These are phyloP conservation scores for Malassezia furfur DNA, from an alignment of 1,284 basidiomycete genomes.

Conservation along the genomic window DNA sequence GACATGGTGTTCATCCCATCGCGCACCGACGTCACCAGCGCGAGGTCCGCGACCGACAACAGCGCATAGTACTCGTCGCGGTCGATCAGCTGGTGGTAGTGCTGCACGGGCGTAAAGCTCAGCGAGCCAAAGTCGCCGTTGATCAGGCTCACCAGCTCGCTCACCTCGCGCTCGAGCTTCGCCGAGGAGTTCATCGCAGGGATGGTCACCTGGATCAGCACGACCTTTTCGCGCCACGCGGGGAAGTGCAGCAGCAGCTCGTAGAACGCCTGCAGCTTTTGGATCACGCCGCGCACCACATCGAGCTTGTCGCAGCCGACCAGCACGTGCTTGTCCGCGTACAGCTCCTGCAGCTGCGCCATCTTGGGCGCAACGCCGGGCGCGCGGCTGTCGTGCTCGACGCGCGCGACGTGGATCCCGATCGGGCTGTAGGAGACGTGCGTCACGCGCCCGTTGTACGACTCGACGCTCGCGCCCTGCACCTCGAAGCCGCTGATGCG, in stretches of 20 bases:
- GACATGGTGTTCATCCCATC: conserved; percentile 97
- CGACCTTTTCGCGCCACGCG: conserved; percentile 81
- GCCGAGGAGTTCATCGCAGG: conserved; percentile 88
- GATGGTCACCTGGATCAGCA: conserved; percentile 72
- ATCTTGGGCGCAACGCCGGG: conserved; percentile 82
- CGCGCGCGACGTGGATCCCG: conserved; percentile 88
- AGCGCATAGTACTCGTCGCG: conserved; percentile 92
- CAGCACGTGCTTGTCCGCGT: conserved; percentile 96
- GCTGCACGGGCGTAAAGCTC: conserved; percentile 96
- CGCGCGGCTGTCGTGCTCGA: conserved; percentile 67
- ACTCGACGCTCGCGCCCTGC: conserved; percentile 66
- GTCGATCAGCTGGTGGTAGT: conserved; percentile 95
- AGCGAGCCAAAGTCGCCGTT: conserved; percentile 91
- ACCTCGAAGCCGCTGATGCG: conserved; percentile 93
- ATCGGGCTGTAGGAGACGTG: conserved; percentile 85
- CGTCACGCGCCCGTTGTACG: conserved; percentile 76
- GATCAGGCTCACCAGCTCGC: conserved; percentile 89
- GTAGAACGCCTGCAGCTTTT: conserved; percentile 94
- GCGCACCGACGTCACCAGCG: conserved; percentile 85
- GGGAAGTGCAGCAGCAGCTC: conserved; percentile 87
- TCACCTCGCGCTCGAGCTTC: conserved; percentile 84
- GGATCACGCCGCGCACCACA: conserved; percentile 90
- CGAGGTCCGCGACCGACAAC: conserved; percentile 86
- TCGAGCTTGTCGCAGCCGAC: conserved; percentile 98
- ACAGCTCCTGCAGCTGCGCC: conserved; percentile 70